A percentile compares a stretch with the other conserved stretches of the same genome.
phyloP scores from a whole-genome alignment of 2,329 filamentous ascomycete genomes.

The Beauveria sp. region DNA sequence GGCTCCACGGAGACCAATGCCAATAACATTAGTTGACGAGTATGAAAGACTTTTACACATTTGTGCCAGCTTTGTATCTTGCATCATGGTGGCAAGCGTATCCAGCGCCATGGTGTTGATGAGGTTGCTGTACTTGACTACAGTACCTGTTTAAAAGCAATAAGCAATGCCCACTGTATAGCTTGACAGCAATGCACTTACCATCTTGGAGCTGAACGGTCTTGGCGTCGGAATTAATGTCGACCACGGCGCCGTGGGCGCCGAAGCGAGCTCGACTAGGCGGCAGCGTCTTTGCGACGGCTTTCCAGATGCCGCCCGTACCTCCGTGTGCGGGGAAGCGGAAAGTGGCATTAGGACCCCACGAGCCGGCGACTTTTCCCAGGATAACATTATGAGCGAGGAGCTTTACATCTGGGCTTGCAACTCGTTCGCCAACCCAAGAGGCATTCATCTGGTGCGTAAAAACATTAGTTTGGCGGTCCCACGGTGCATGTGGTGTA shows the following conservation, averaged over 20 bases:
- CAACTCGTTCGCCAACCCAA: constrained; percentile 92
- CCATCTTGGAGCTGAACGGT: constrained; percentile 69
- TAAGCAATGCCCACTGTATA: background rate
- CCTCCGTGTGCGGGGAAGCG: constrained; percentile 84
- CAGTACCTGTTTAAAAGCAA: constrained; percentile 39
- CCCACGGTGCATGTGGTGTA: too few species aligned
- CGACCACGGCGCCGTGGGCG: constrained; percentile 65
- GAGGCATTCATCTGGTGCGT: constrained; percentile 78
- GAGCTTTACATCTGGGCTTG: constrained; percentile 80
- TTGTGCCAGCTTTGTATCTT: constrained; percentile 71
- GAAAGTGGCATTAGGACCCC: constrained; percentile 92
- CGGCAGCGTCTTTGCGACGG: constrained; percentile 78
- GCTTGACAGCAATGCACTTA: background rate
- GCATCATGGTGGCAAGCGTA: constrained; percentile 71
- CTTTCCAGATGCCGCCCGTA: constrained; percentile 93
- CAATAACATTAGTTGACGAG: constrained; percentile 94
- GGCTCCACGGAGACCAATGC: constrained; percentile 84
- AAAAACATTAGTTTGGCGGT: too few species aligned
- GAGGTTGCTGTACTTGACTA: constrained; percentile 76
- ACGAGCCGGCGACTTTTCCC: constrained; percentile 82
- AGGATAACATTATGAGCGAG: constrained; percentile 83
- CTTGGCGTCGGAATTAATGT: constrained; percentile 74
- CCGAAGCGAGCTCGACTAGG: constrained; percentile 78
- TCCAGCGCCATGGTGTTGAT: constrained; percentile 89
- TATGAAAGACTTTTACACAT: constrained; percentile 92